A percentile compares a stretch with the other conserved stretches of the same genome.
Evolutionary conservation across 1,284 basidiomycete genomes (phyloP).

Genomic region (Irpex rosettiformis): DNA sequence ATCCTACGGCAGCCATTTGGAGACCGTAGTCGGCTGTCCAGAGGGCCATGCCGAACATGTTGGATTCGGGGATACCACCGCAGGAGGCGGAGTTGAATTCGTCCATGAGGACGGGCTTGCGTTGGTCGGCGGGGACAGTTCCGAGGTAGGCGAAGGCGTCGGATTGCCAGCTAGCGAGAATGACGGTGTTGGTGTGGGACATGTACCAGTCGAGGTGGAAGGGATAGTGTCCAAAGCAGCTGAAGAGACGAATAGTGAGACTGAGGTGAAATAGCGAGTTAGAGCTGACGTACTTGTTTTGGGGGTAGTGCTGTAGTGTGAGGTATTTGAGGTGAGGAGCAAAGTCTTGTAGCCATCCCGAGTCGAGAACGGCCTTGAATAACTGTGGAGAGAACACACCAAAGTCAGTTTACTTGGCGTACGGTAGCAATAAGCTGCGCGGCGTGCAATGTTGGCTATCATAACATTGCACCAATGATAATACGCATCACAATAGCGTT

Average conservation of each 20-base stretch:
- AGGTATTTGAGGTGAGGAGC: slow-evolving; percentile 41
- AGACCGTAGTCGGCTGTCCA: slow-evolving; percentile 57
- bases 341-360: slow-evolving; percentile 40
- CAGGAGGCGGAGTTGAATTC: slow-evolving; percentile 70
- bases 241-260: not conserved
- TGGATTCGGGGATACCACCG: slow-evolving; percentile 57
- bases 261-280: not conserved
- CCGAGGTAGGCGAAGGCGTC: slow-evolving; percentile 30
- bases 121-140: slow-evolving; percentile 14
- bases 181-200: slow-evolving; percentile 27
- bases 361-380: slow-evolving; percentile 36
- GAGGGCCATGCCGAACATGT: slow-evolving; percentile 60
- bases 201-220: slow-evolving; percentile 30
- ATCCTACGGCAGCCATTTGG: slow-evolving; percentile 45
- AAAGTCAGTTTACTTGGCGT: not conserved
- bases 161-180: slow-evolving; percentile 42
- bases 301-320: slow-evolving; percentile 33
- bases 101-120: slow-evolving; percentile 50
- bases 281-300: slow-evolving; percentile 18
- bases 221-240: slow-evolving; percentile 21
- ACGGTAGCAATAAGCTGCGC: not conserved
- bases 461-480: no score
- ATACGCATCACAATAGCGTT: no score
- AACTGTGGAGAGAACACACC: slow-evolving; percentile 24
- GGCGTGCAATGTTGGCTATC: no score